Base-by-base conservation (phyloP, 768 basidiomycete genomes). In the Termitomyces sp. region DNA sequence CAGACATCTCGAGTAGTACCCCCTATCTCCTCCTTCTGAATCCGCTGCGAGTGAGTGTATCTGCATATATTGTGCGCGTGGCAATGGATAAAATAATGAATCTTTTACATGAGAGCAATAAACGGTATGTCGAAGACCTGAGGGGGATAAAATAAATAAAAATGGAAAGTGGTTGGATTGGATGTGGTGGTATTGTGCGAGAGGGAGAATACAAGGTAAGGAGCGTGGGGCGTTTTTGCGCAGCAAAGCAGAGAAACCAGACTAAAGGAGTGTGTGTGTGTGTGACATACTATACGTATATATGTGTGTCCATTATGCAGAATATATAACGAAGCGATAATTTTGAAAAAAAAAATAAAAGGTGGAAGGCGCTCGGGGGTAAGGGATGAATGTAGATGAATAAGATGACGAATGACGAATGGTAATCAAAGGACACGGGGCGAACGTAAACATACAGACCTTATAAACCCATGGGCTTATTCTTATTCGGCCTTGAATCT, bases 401-500 rank as follows among this genome's bases (percentile, higher is more conserved):
- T 29, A 31, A 31, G 16, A 43, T 48, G n/a, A n/a, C 42, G 51
- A 31, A 31, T 27, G 33, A 15, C 29, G 16, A 36, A 48, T 23
- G 16, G 33, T 22, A 38, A 49, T 27, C 23, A 10, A 27, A 38
- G n/a, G 16, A 25, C 5, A 41, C 12, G 38, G 16, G 11, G 9
- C 1, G 25, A 12, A 38, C 48, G 22, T 36, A n/a, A 38, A 49
- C n/a, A 25, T 36, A 49, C 35, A 49, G 10, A 48, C 33, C 47
- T 33, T 3, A 48, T 7, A 16, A 49, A 49, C 42, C 42, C 25
- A 27, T n/a, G 35, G 29, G n/a, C n/a, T n/a, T n/a, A n/a, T n/a
- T n/a, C 43, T 41, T 66, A 73, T 61, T 73, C 72, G 16, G 64
- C 56, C 57, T 73, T 72, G 63, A 79, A 79, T 56, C 67, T 66